Conservation (phyloP, 805 yeast species). For the Candida succiphila region DNA sequence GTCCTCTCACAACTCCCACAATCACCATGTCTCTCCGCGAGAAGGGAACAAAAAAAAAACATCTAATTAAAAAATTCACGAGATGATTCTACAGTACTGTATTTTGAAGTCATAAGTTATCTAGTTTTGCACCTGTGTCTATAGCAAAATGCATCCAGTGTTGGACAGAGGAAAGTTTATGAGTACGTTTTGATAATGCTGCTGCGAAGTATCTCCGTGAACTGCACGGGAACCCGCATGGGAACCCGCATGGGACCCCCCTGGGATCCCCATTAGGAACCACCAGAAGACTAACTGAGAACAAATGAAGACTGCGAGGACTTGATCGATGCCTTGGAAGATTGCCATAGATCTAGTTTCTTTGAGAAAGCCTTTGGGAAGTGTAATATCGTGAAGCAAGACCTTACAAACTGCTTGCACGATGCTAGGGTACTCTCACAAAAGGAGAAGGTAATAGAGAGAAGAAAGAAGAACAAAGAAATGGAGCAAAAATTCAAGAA, state of each 20-base stretch:
- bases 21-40: no score
- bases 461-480: slow-evolving; percentile 45
- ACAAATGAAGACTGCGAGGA: slow-evolving; percentile 63
- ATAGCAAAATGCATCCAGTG: slow-evolving; percentile 20
- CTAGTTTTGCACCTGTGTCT: no score
- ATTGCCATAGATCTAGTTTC: slow-evolving; percentile 71
- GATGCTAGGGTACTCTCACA: slow-evolving; percentile 59
- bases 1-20: no score
- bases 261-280: not conserved
- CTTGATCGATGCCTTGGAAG: slow-evolving; percentile 78
- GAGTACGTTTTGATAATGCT: slow-evolving; percentile 13
- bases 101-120: no score
- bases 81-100: no score
- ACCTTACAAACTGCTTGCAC: slow-evolving; percentile 70
- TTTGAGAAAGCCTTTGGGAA: slow-evolving; percentile 65
- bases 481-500: slow-evolving; percentile 49
- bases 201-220: no score
- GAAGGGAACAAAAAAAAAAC: no score
- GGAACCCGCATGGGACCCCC: not conserved
- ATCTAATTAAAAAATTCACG: no score
- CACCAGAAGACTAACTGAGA: slow-evolving; percentile 39
- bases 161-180: slow-evolving; percentile 20
- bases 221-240: not conserved
- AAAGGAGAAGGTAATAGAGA: slow-evolving; percentile 41
- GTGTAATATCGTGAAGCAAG: slow-evolving; percentile 79